A percentile compares a stretch with the other conserved stretches of the same genome.
phyloP scores from a whole-genome alignment of 805 yeast genomes.

The Isabelozyma heimii region DNA sequence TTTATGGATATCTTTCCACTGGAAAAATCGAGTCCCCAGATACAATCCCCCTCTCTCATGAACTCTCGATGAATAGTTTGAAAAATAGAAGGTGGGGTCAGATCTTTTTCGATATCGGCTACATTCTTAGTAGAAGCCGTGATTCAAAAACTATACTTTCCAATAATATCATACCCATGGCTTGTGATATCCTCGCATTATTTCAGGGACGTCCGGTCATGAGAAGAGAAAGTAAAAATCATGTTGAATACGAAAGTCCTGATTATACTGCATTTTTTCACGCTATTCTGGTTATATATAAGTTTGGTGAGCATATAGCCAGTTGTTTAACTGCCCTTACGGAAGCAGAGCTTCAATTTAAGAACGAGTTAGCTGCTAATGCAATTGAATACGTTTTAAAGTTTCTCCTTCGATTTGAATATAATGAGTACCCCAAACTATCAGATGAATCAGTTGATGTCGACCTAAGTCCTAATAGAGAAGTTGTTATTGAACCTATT shows the following conservation, averaged over 20 bases:
- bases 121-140: conserved; percentile 68
- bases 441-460: conserved; percentile 26
- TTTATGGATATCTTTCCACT: conserved; percentile 60
- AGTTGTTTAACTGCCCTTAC: conserved; percentile 36
- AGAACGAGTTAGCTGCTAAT: conserved; percentile 13
- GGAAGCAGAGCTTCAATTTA: conserved; percentile 8
- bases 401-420: conserved; percentile 29
- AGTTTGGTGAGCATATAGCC: conserved; percentile 55
- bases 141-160: conserved; percentile 48
- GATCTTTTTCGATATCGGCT: conserved; percentile 74
- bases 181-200: conserved; percentile 61
- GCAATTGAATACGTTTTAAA: conserved; percentile 30
- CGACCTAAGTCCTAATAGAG: conserved; percentile 9
- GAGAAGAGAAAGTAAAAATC: conserved; percentile 71
- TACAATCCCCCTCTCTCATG: conserved; percentile 35
- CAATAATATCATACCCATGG: conserved; percentile 49
- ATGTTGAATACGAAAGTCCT: conserved; percentile 87
- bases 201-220: conserved; percentile 79
- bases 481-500: conserved; percentile 17
- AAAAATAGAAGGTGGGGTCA: conserved; percentile 78
- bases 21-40: conserved; percentile 47
- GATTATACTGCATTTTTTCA: conserved; percentile 76
- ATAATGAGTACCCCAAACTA: conserved; percentile 23
- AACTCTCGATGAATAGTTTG: conserved; percentile 43
- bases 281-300: conserved; percentile 63